Conservation (phyloP, 2,329 filamentous ascomycete genomes). For the Aulographum hederae region DNA sequence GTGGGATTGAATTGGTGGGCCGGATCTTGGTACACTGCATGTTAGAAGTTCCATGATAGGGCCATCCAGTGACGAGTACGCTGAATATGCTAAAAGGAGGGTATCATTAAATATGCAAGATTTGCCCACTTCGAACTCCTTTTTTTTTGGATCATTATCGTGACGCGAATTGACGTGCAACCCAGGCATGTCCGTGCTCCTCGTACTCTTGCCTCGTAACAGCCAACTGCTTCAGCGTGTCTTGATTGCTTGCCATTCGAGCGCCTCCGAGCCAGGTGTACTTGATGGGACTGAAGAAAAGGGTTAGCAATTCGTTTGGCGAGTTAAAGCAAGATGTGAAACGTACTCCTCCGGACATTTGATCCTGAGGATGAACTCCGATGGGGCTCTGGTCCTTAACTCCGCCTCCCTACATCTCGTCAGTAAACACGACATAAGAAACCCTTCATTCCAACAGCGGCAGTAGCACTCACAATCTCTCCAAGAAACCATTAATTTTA, state of each 20-base stretch:
- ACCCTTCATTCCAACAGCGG: no score
- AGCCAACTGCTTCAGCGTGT: slow-evolving; percentile 43
- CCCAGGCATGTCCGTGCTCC: slow-evolving; percentile 44
- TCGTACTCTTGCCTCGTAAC: slow-evolving; percentile 87
- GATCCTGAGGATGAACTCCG: background rate
- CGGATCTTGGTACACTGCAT: no score
- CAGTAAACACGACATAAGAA: no score
- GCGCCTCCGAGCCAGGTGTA: slow-evolving; percentile 80
- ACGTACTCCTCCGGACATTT: slow-evolving; percentile 18
- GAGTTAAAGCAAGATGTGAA: slow-evolving; percentile 1
- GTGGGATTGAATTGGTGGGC: no score
- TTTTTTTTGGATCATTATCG: no score
- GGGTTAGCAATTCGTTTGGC: background rate
- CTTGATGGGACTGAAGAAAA: slow-evolving; percentile 40
- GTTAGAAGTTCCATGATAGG: no score
- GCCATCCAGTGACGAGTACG: no score
- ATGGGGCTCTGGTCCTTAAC: no score
- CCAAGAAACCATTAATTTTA: slow-evolving; percentile 61
- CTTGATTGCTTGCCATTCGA: slow-evolving; percentile 49
- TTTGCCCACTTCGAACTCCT: no score
- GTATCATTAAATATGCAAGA: no score
- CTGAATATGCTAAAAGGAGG: no score
- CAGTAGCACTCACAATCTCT: slow-evolving; percentile 46
- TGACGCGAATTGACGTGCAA: slow-evolving; percentile 1
- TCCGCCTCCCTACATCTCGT: background rate